Evolutionary conservation across 2,329 filamentous ascomycete species (phyloP).

Genomic region (Fusarium subtropicale): DNA sequence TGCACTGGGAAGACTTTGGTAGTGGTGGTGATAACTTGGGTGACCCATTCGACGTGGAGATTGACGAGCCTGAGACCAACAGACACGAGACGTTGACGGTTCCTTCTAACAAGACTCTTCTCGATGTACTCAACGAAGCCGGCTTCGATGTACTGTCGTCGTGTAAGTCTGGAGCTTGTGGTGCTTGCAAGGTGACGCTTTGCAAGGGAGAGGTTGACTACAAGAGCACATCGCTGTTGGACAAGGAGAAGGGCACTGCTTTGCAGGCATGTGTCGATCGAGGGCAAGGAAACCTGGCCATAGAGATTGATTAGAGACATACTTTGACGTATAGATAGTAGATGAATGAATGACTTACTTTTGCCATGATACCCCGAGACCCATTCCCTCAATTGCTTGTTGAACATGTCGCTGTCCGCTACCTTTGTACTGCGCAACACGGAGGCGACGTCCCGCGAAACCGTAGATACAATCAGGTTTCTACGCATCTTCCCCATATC

Average conservation of each 20-base stretch:
- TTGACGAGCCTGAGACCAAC: not conserved
- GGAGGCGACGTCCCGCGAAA: rapidly evolving
- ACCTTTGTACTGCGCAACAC: too few relatives aligned
- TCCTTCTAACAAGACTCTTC: not conserved
- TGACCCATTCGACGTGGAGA: not conserved
- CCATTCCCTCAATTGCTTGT: too few relatives aligned
- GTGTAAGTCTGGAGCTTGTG: not conserved
- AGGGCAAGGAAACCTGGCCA: not conserved
- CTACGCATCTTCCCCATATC: too few relatives aligned
- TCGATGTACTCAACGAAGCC: not conserved
- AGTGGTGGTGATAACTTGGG: not conserved
- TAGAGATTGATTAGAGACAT: not conserved
- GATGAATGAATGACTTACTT: too few relatives aligned
- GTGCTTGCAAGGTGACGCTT: not conserved
- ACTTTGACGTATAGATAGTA: too few relatives aligned
- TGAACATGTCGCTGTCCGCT: too few relatives aligned
- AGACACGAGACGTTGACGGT: not conserved
- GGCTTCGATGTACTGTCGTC: not conserved
- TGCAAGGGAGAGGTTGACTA: not conserved
- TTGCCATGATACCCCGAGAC: too few relatives aligned
- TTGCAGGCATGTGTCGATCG: not conserved
- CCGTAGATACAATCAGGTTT: rapidly evolving
- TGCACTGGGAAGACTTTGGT: not conserved
- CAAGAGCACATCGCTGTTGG: not conserved
- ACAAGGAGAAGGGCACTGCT: not conserved